Evolutionary conservation across 2,329 filamentous ascomycete genomes (phyloP).

Genomic region (Stromatinia cepivora): DNA sequence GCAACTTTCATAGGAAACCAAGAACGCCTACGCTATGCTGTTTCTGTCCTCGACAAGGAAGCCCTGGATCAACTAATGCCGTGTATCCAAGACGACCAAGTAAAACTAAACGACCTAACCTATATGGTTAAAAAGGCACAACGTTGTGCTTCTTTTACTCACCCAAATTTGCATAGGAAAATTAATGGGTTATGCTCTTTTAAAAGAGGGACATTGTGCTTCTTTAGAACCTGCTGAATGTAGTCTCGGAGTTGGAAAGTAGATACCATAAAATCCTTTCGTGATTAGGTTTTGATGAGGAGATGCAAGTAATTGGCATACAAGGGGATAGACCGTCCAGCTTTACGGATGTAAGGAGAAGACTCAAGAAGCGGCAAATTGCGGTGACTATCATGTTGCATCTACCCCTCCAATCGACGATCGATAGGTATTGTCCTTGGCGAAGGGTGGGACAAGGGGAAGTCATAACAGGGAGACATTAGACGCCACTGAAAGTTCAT

Average conservation of each 20-base stretch:
- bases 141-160: not conserved
- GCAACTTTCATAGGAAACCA: not conserved
- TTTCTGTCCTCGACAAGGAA: not conserved
- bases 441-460: not conserved
- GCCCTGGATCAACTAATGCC: not conserved
- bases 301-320: not conserved
- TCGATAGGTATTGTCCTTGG: conserved; percentile 6
- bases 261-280: not conserved
- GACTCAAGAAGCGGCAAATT: not conserved
- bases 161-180: not conserved
- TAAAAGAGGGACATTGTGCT: not conserved
- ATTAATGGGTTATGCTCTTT: not conserved
- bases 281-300: not conserved
- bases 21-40: not conserved
- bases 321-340: not conserved
- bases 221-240: not conserved
- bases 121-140: not conserved
- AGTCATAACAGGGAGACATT: not conserved
- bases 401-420: conserved; percentile 1
- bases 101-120: not conserved
- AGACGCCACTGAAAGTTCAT: conserved; percentile 3
- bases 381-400: not conserved
- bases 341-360: not conserved
- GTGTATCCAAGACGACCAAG: not conserved
- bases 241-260: not conserved